phyloP scores from a whole-genome alignment of 768 basidiomycete genomes.

The Dacryopinax primogenitus region DNA sequence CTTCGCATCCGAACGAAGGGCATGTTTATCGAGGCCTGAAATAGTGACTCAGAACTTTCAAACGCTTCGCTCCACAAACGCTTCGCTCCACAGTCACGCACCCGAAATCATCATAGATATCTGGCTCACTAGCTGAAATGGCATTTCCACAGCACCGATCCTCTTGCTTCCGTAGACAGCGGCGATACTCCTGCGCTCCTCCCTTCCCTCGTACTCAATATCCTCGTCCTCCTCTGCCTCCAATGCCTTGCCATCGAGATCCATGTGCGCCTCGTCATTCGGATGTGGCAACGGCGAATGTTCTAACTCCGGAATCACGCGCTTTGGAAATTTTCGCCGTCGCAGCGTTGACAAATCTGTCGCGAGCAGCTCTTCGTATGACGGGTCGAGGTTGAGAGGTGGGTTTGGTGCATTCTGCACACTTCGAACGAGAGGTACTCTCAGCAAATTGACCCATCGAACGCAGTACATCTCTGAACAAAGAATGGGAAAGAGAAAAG shows the following conservation, averaged over 20 bases:
- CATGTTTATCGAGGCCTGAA: slow-evolving; percentile 49
- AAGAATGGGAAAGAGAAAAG: background rate
- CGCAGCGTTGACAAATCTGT: background rate
- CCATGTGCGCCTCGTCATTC: slow-evolving; percentile 8
- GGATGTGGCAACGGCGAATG: background rate
- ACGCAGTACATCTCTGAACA: background rate
- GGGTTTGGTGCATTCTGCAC: background rate
- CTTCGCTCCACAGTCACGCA: slow-evolving; percentile 14
- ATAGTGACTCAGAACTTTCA: too few relatives aligned
- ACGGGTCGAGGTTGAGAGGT: background rate
- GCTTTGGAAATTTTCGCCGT: background rate
- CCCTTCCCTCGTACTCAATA: slow-evolving; percentile 16
- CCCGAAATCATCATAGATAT: slow-evolving; percentile 51
- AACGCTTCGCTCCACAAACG: slow-evolving; percentile 12
- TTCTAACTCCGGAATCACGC: background rate
- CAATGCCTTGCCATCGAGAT: slow-evolving; percentile 26
- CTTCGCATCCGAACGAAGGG: slow-evolving; percentile 55
- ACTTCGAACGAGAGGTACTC: background rate
- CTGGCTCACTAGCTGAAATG: slow-evolving; percentile 53
- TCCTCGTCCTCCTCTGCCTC: slow-evolving; percentile 22
- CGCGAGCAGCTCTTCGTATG: background rate
- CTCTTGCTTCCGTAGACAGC: slow-evolving; percentile 65
- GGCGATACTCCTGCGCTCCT: slow-evolving; percentile 58
- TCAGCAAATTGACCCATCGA: background rate
- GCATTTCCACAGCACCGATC: slow-evolving; percentile 58